A percentile compares a stretch with the other conserved stretches of the same genome.
Conservation (phyloP, 2,329 filamentous ascomycete species). For the Fusarium stilboides region DNA sequence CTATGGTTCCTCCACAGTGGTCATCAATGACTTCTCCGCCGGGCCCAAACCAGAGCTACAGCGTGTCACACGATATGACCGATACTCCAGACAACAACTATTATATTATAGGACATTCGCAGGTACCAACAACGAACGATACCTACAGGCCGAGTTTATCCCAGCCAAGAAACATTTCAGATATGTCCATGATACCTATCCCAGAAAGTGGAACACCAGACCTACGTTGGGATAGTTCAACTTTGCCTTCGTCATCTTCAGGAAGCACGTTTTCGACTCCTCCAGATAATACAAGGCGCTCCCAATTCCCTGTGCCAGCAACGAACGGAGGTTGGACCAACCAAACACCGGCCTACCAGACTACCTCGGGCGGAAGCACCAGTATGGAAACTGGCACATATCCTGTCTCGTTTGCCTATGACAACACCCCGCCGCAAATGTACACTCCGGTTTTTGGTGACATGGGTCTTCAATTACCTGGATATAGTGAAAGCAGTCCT, state of each 20-base stretch:
- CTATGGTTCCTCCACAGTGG: slow-evolving; percentile 45
- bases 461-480: slow-evolving; percentile 52
- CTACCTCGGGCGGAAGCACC: slow-evolving; percentile 37
- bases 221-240: slow-evolving; percentile 56
- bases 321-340: slow-evolving; percentile 54
- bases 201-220: slow-evolving; percentile 40
- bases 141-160: slow-evolving; percentile 39
- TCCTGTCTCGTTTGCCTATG: slow-evolving; percentile 51
- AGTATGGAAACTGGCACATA: slow-evolving; percentile 44
- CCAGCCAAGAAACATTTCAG: slow-evolving; percentile 45
- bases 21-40: slow-evolving; percentile 28
- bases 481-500: slow-evolving; percentile 55
- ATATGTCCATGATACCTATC: slow-evolving; percentile 45
- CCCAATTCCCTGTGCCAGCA: slow-evolving; percentile 48
- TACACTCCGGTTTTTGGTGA: slow-evolving; percentile 56
- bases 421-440: slow-evolving; percentile 49
- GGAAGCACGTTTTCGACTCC: slow-evolving; percentile 65
- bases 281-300: slow-evolving; percentile 55
- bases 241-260: slow-evolving; percentile 62
- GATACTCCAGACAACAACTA: slow-evolving; percentile 39
- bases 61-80: slow-evolving; percentile 29
- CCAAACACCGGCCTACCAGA: slow-evolving; percentile 50
- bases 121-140: slow-evolving; percentile 36
- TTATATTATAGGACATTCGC: slow-evolving; percentile 44
- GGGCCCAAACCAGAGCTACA: slow-evolving; percentile 28